These are phyloP conservation scores for Penicillium longicatenatum DNA, from an alignment of 495 filamentous ascomycete species.

Conservation along the genomic window DNA sequence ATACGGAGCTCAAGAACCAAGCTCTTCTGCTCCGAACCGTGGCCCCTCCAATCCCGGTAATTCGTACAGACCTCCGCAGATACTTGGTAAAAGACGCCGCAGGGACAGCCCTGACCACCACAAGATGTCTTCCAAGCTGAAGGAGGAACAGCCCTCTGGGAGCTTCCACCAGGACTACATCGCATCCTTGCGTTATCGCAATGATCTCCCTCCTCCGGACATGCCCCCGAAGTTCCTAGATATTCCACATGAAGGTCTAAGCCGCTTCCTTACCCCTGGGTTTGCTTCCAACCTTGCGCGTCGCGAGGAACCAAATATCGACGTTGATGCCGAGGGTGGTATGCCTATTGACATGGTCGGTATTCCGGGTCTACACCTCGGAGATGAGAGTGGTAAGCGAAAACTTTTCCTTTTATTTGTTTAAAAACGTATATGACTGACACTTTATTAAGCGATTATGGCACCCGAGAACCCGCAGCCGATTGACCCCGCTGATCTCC, in stretches of 20 bases:
- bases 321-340: constrained; percentile 95
- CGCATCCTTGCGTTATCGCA: constrained; percentile 89
- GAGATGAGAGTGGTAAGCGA: constrained; percentile 88
- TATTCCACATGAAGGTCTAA: constrained; percentile 87
- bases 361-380: constrained; percentile 90
- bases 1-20: no score
- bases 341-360: constrained; percentile 97
- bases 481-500: constrained; percentile 78
- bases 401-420: not conserved
- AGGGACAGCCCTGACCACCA: not conserved
- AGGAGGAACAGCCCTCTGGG: constrained; percentile 52
- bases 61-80: not conserved
- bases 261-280: constrained; percentile 81
- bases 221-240: constrained; percentile 95
- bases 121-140: constrained; percentile 41
- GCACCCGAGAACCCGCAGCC: constrained; percentile 66
- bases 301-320: constrained; percentile 92
- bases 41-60: not conserved
- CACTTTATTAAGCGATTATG: constrained; percentile 66
- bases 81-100: not conserved
- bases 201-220: constrained; percentile 89
- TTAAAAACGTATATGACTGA: not conserved
- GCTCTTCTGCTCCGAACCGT: no score
- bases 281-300: constrained; percentile 86
- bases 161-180: constrained; percentile 94